These are phyloP conservation scores for Melastoma malabathricum DNA, from an alignment of 345 rosid species.

Conservation along the genomic window DNA sequence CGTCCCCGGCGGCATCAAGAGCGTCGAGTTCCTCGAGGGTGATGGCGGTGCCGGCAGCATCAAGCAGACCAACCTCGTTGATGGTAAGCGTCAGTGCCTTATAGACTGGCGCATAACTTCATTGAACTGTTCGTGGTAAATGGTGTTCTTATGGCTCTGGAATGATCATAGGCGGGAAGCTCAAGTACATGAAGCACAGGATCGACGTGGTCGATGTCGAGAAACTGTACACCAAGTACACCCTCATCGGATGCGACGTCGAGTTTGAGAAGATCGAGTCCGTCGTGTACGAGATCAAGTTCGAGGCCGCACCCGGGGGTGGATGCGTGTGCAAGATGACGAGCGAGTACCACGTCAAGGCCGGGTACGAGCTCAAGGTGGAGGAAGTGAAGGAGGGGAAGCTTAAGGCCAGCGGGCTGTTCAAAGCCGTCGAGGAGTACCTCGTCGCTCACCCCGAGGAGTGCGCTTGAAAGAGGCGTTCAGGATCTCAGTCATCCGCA, in stretches of 20 bases:
- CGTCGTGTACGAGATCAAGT: constrained; percentile 13
- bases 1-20: neutral
- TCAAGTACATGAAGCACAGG: constrained; percentile 14
- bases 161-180: neutral
- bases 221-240: constrained; percentile 11
- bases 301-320: constrained; percentile 10
- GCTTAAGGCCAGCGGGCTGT: constrained; percentile 4
- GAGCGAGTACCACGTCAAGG: constrained; percentile 9
- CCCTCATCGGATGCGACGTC: constrained; percentile 15
- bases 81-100: constrained; percentile 1
- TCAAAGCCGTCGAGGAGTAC: constrained; percentile 16
- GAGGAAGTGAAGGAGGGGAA: constrained; percentile 14
- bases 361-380: constrained; percentile 10
- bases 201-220: constrained; percentile 19
- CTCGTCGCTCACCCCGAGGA: constrained; percentile 15
- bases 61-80: neutral
- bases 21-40: neutral
- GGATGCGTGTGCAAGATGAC: constrained; percentile 16
- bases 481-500: too few relatives aligned
- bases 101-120: too few relatives aligned
- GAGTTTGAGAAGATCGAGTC: constrained; percentile 13
- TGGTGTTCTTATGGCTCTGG: too few relatives aligned
- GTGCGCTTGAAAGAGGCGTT: constrained; percentile 5
- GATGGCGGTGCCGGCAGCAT: constrained; percentile 6
- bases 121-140: too few relatives aligned